phyloP scores from a whole-genome alignment of 257 asterid genomes.

The Cinchona pubescens region DNA sequence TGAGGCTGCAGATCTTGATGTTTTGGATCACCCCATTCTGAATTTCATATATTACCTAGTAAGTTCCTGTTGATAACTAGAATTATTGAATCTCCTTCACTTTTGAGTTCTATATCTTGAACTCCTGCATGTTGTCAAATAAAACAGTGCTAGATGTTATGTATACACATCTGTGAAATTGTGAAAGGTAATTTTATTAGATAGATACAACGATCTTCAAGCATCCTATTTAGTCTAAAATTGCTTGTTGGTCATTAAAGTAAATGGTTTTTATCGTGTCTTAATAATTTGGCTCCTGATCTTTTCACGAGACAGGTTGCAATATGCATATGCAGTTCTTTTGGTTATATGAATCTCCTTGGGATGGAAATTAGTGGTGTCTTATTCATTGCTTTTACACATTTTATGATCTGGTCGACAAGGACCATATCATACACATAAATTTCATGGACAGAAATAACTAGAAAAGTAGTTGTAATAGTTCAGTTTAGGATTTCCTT shows the following conservation, averaged over 20 bases:
- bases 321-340: neutral
- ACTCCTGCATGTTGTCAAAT: neutral
- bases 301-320: neutral
- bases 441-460: neutral
- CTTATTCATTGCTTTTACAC: neutral
- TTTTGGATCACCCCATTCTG: slow-evolving; percentile 77
- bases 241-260: neutral
- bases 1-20: slow-evolving; percentile 83
- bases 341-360: neutral
- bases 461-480: neutral
- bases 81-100: neutral
- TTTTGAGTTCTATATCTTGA: neutral
- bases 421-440: too few relatives aligned
- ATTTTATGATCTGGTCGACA: neutral
- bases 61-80: slow-evolving; percentile 17
- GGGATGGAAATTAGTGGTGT: neutral
- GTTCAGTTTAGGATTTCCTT: neutral
- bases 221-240: neutral
- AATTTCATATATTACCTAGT: slow-evolving; percentile 84
- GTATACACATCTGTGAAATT: too few relatives aligned
- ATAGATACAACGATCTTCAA: neutral
- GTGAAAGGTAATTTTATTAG: too few relatives aligned
- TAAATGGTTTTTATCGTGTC: neutral
- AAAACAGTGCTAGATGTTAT: neutral
- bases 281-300: neutral